Evolutionary conservation across 2,329 filamentous ascomycete species (phyloP).

Genomic region (Fusarium phyllophilum): DNA sequence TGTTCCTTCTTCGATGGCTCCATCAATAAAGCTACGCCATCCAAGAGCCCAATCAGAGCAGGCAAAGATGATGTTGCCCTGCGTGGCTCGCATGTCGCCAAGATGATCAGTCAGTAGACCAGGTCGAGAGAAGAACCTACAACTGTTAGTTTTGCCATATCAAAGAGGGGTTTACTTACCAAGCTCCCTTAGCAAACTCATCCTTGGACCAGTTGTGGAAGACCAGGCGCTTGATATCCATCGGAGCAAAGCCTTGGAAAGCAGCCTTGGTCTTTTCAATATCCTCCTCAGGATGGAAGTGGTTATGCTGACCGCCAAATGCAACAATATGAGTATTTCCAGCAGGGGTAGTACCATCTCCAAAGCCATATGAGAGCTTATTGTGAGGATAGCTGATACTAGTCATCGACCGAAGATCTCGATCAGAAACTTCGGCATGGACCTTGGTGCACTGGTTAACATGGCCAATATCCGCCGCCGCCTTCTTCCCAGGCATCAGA

Average conservation of each 20-base stretch:
- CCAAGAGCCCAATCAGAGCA: constrained; percentile 60
- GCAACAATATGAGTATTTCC: constrained; percentile 60
- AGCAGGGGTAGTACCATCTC: constrained; percentile 55
- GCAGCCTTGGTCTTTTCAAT: constrained; percentile 48
- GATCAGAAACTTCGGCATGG: constrained; percentile 55
- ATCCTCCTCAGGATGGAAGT: constrained; percentile 56
- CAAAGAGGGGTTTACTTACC: constrained; percentile 22
- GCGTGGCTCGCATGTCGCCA: constrained; percentile 52
- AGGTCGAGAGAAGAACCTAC: constrained; percentile 52
- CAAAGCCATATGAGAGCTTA: constrained; percentile 55
- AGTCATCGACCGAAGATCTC: constrained; percentile 55
- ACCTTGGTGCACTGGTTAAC: constrained; percentile 59
- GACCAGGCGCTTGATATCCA: constrained; percentile 47
- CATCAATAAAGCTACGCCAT: constrained; percentile 62
- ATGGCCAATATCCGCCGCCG: constrained; percentile 53
- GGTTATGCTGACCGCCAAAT: constrained; percentile 56
- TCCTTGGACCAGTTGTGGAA: constrained; percentile 62
- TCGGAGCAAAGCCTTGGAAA: constrained; percentile 47
- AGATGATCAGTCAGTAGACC: constrained; percentile 52
- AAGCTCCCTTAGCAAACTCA: constrained; percentile 58
- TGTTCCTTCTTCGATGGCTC: constrained; percentile 58
- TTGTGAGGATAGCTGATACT: constrained; percentile 57
- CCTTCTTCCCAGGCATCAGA: constrained; percentile 47
- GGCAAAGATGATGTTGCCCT: constrained; percentile 58
- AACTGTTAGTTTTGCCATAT: fast-evolving